Conservation (phyloP, 768 basidiomycete species). For the Collybiopsis luxurians region DNA sequence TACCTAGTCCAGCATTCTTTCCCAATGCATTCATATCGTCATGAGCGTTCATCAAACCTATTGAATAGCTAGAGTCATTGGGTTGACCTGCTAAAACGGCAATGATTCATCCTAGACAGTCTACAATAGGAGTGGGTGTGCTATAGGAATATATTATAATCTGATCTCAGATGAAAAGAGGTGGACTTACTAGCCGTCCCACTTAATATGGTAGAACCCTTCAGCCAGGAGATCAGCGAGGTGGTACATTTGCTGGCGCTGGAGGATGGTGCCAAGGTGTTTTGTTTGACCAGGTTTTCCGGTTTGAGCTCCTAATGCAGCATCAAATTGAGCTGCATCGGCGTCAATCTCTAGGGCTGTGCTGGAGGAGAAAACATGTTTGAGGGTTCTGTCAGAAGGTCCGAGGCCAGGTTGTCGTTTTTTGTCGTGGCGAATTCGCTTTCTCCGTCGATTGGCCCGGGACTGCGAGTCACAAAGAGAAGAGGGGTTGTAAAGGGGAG, state of each 20-base stretch:
- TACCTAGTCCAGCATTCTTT: background rate
- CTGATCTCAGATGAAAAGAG: background rate
- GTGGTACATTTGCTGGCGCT: background rate
- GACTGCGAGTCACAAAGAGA: no score
- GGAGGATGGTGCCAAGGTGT: background rate
- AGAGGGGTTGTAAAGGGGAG: no score
- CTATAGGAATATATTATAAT: background rate
- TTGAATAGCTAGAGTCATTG: background rate
- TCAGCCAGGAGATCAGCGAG: background rate
- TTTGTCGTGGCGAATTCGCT: no score
- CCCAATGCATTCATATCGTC: background rate
- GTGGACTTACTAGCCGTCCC: background rate
- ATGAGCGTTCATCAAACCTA: background rate
- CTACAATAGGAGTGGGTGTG: conserved; percentile 1
- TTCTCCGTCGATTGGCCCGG: no score
- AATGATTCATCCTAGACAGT: conserved; percentile 8
- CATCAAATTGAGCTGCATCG: background rate
- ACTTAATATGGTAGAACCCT: background rate
- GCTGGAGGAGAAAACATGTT: background rate
- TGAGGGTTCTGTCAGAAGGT: background rate
- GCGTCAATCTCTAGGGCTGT: background rate
- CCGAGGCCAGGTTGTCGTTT: no score
- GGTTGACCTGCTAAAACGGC: conserved; percentile 10
- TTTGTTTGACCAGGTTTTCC: background rate
- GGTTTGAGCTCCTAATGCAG: background rate